phyloP scores from a whole-genome alignment of 805 yeast species.

The Lipomyces starkeyi region DNA sequence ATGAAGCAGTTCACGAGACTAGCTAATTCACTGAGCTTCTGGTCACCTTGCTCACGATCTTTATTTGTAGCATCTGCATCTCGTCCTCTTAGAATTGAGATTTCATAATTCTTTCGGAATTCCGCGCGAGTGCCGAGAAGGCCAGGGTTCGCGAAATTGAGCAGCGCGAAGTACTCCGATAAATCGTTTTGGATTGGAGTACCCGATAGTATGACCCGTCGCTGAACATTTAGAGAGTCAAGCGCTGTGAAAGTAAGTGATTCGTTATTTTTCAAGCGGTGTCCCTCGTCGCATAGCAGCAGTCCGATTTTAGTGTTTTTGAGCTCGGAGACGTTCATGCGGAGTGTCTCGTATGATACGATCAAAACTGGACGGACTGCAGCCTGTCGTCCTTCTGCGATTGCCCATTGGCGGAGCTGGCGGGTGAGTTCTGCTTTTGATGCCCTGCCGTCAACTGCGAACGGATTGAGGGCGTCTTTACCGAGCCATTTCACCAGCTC shows the following conservation, averaged over 20 bases:
- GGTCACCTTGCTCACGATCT: conserved; percentile 72
- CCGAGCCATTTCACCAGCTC: conserved; percentile 96
- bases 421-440: conserved; percentile 59
- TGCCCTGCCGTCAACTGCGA: conserved; percentile 90
- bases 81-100: conserved; percentile 79
- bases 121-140: conserved; percentile 82
- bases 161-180: conserved; percentile 87
- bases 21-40: conserved; percentile 71
- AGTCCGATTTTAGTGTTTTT: conserved; percentile 82
- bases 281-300: conserved; percentile 86
- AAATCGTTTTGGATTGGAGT: conserved; percentile 95
- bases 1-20: conserved; percentile 84
- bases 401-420: conserved; percentile 81
- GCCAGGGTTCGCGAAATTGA: conserved; percentile 95
- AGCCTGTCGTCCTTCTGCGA: conserved; percentile 82
- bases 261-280: conserved; percentile 84
- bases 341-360: conserved; percentile 89
- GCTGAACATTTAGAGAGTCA: conserved; percentile 78
- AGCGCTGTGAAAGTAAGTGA: conserved; percentile 88
- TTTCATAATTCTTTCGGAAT: conserved; percentile 83
- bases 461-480: conserved; percentile 81
- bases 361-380: conserved; percentile 87
- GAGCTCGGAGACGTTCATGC: conserved; percentile 80
- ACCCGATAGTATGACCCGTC: conserved; percentile 92
- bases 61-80: conserved; percentile 87